Evolutionary conservation across 1,139 yeast genomes (phyloP).

Genomic region (Candida sojae): DNA sequence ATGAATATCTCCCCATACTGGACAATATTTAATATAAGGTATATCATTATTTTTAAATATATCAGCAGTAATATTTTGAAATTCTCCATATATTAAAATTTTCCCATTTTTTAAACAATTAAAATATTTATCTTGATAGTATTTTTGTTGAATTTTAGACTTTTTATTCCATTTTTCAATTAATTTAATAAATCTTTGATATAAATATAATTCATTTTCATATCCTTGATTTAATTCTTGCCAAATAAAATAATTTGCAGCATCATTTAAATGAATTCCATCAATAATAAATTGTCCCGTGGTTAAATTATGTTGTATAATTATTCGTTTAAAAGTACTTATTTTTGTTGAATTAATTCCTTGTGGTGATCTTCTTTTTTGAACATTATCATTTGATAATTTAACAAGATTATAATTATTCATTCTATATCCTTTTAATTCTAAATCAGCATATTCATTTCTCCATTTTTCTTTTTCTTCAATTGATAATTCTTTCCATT

Average conservation of each 20-base stretch:
- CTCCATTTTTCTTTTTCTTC: background rate
- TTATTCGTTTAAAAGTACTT: background rate
- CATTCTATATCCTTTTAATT: background rate
- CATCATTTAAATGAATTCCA: background rate
- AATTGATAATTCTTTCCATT: background rate
- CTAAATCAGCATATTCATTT: background rate
- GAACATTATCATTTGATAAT: background rate
- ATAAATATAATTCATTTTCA: background rate
- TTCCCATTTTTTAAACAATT: slow-evolving; percentile 27
- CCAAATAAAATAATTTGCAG: slow-evolving; percentile 1
- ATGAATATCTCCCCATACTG: background rate
- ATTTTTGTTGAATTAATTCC: background rate
- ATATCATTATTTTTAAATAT: slow-evolving; percentile 7
- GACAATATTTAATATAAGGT: background rate
- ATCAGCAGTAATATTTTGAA: slow-evolving; percentile 23
- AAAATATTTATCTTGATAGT: slow-evolving; percentile 27
- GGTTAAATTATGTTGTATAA: slow-evolving; percentile 1
- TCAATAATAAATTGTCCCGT: background rate
- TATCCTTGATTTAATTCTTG: background rate
- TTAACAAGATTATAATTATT: background rate
- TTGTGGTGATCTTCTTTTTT: background rate
- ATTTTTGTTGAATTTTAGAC: slow-evolving; percentile 24
- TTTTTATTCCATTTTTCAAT: slow-evolving; percentile 26
- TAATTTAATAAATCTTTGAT: background rate
- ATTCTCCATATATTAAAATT: slow-evolving; percentile 31